Percentiles rank a stretch among this genome's conserved stretches.
These are phyloP conservation scores for Penicillium arizonense DNA, from an alignment of 495 filamentous ascomycete genomes.

Conservation along the genomic window DNA sequence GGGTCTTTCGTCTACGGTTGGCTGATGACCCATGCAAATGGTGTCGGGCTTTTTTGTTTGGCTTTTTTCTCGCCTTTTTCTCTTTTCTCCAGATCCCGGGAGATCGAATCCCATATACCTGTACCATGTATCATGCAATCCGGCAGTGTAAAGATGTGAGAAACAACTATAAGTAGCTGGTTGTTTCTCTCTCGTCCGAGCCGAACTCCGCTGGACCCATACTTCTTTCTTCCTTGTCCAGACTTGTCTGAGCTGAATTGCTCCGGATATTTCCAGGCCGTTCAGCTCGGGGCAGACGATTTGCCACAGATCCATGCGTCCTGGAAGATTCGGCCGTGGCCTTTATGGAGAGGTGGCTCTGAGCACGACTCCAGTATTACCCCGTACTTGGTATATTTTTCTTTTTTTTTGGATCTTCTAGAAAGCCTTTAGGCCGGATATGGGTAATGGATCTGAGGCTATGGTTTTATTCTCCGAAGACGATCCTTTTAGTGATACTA, in stretches of 20 bases:
- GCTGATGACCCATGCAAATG: slow-evolving; percentile 5
- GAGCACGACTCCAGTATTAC: slow-evolving; percentile 9
- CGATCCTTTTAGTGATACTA: slow-evolving; percentile 13
- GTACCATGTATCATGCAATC: too few relatives aligned
- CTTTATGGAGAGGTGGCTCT: slow-evolving; percentile 8
- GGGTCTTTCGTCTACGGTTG: slow-evolving; percentile 9
- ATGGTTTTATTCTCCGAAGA: slow-evolving; percentile 7
- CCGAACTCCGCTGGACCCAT: slow-evolving; percentile 7
- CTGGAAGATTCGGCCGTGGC: slow-evolving; percentile 17
- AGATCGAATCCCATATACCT: neutral
- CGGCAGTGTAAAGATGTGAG: neutral
- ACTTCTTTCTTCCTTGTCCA: slow-evolving; percentile 2
- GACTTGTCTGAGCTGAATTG: slow-evolving; percentile 3
- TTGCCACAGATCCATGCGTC: slow-evolving; percentile 14
- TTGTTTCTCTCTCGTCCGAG: neutral
- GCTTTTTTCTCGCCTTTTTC: slow-evolving; percentile 1
- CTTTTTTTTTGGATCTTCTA: neutral
- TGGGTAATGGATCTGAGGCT: slow-evolving; percentile 7
- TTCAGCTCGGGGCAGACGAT: slow-evolving; percentile 20
- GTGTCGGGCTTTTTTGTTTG: slow-evolving; percentile 2
- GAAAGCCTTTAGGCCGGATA: neutral
- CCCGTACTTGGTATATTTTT: slow-evolving; percentile 5
- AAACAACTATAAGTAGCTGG: neutral
- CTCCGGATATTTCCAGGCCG: slow-evolving; percentile 2
- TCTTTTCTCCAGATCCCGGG: neutral